Evolutionary conservation across 805 yeast genomes (phyloP), one percentile per base, ranked within the genome.

Genomic region (Wickerhamomyces ciferrii): DNA sequence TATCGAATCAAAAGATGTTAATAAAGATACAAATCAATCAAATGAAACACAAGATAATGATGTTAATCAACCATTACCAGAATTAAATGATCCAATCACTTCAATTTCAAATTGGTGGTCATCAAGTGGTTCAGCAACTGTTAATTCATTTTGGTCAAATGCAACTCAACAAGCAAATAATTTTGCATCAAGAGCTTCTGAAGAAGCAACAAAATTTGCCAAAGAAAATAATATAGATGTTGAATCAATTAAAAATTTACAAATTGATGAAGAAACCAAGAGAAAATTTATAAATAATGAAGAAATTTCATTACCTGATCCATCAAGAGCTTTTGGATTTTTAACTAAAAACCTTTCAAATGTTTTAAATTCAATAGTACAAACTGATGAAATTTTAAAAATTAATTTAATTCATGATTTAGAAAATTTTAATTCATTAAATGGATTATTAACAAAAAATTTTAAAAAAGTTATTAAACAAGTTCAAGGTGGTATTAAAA

Each of bases 51-150:
- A 48, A 35, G 49, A 58, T 49, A 51, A 53, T 31, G 59, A 48
- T 31, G 52, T 55, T 44, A 60, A 51, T 32, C 42, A 43, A 13
- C 51, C 41, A 14, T 55, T 49, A 18, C 48, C 58, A 43, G 65
- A 64, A 24, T 55, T 65, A 8, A 63, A 72, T 49, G 89, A 83
- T 56, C 89, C 91, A 15, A 74, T 84, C 34, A 71, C 82, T 0
- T 75, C 87, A 2, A 66, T 85, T 43, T 72, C 89, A 4, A 78
- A 73, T 35, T 86, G 95, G 94, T 84, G 90, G 89, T 76, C 79
- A 3, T 71, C 72, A 1, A 81, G 81, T 39, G 91, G 91, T 0
- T 79, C 89, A 2, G 70, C 75, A 2, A 79, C 79, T 24, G 88
- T 84, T 2, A 72, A 77, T 5, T 80, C 81, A 7, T 53, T 86